Evolutionary conservation across 192 early-diverging fungal species (phyloP).

Genomic region (Coemansia aciculifera): DNA sequence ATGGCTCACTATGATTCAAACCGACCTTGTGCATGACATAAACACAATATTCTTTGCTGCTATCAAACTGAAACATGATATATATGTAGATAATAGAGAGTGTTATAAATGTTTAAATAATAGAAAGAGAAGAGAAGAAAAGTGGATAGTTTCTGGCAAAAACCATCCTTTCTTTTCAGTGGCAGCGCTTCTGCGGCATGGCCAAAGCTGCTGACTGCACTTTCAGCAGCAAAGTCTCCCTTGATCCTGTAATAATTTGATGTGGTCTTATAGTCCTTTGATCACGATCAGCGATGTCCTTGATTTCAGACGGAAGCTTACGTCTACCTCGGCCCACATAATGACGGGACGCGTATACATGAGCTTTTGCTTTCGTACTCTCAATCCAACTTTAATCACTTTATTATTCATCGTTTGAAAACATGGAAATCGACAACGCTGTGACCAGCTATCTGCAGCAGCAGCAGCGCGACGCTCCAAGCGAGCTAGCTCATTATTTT

Average conservation of each 20-base stretch:
- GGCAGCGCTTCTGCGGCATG: not conserved
- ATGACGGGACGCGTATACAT: not conserved
- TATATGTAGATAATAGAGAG: not conserved
- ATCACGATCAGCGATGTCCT: not conserved
- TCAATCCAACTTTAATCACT: not conserved
- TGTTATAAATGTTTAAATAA: not conserved
- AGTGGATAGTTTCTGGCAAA: not conserved
- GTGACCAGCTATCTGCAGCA: slow-evolving; percentile 72
- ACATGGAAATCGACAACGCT: slow-evolving; percentile 76
- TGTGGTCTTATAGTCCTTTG: not conserved
- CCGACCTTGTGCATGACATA: not conserved
- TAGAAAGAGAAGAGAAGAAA: not conserved
- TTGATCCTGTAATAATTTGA: no score
- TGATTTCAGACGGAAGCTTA: not conserved
- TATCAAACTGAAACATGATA: not conserved
- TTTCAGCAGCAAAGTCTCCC: not conserved
- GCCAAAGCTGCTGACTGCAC: not conserved
- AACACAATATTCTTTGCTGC: not conserved
- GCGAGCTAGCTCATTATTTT: slow-evolving; percentile 74
- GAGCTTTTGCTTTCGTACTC: not conserved
- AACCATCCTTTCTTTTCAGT: not conserved
- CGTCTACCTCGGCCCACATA: not conserved
- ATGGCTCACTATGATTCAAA: not conserved
- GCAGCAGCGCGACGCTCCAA: slow-evolving; percentile 67
- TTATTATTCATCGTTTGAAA: slow-evolving; percentile 4